Conservation (phyloP, 2,329 filamentous ascomycete genomes). For the Pestalotiopsis sp. region DNA sequence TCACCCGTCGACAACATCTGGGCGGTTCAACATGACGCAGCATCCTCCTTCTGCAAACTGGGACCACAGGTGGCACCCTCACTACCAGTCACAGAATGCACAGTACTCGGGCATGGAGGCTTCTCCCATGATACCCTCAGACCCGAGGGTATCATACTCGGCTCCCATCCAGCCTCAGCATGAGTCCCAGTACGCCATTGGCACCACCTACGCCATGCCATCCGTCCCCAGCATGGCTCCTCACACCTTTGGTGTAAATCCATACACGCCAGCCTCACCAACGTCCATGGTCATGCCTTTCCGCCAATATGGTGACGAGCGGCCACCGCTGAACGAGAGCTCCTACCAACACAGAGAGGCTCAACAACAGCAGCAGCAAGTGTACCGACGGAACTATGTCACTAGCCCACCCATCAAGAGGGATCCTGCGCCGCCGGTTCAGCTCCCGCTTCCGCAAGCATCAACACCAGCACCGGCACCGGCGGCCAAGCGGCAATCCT, state of each 20-base stretch:
- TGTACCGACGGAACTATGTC: constrained; percentile 19
- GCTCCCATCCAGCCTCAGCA: constrained; percentile 45
- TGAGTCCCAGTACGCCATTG: constrained; percentile 50
- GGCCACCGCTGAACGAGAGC: constrained; percentile 28
- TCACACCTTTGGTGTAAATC: constrained; percentile 46
- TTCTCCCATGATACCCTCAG: constrained; percentile 50
- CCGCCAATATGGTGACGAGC: constrained; percentile 30
- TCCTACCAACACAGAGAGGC: constrained; percentile 13
- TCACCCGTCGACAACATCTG: background rate
- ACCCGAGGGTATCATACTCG: constrained; percentile 41
- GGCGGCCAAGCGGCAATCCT: background rate
- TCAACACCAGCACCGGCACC: background rate
- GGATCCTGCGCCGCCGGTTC: constrained; percentile 22
- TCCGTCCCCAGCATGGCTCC: constrained; percentile 44
- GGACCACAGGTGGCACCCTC: constrained; percentile 54
- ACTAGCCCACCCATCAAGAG: constrained; percentile 37
- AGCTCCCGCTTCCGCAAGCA: background rate
- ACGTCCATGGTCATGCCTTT: constrained; percentile 26
- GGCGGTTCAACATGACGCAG: constrained; percentile 37
- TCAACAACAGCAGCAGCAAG: constrained; percentile 13
- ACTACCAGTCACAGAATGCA: constrained; percentile 38
- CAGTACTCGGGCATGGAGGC: constrained; percentile 54
- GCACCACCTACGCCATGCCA: constrained; percentile 44
- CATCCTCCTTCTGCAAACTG: constrained; percentile 49
- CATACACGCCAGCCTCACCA: constrained; percentile 38